These are phyloP conservation scores for Marasmius tenuissimus DNA, from an alignment of 1,284 basidiomycete genomes.

Conservation along the genomic window DNA sequence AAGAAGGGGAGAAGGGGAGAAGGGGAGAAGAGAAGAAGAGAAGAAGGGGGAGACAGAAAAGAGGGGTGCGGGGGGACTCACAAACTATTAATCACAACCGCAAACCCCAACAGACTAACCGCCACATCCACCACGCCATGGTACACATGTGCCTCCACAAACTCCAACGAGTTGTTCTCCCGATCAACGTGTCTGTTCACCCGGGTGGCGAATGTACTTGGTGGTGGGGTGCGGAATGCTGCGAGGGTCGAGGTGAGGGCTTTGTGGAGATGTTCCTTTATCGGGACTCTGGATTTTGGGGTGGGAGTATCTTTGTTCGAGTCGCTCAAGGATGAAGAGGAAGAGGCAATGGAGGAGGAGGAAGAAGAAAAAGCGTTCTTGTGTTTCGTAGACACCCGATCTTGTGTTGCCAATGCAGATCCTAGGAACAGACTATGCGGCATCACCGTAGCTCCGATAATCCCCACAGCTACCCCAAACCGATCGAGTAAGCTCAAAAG, in stretches of 20 bases:
- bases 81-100: conserved; percentile 73
- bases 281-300: too few relatives aligned
- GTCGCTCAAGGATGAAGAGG: conserved; percentile 2
- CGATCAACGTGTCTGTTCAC: conserved; percentile 30
- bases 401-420: conserved; percentile 69
- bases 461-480: conserved; percentile 55
- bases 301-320: conserved; percentile 15
- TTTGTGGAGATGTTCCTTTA: neutral
- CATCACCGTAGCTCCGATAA: conserved; percentile 40
- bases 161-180: conserved; percentile 55
- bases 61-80: too few relatives aligned
- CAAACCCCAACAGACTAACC: conserved; percentile 58
- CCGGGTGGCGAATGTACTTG: conserved; percentile 28
- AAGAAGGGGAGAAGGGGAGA: too few relatives aligned
- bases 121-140: conserved; percentile 63
- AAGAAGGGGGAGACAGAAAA: too few relatives aligned
- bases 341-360: conserved; percentile 3
- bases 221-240: conserved; percentile 34
- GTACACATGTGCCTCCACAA: conserved; percentile 61
- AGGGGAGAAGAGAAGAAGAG: neutral
- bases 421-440: conserved; percentile 79
- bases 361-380: neutral
- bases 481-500: neutral
- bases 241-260: conserved; percentile 26
- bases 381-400: conserved; percentile 42